Conservation (phyloP, 2,329 filamentous ascomycete genomes). For the Xylaria sp. region DNA sequence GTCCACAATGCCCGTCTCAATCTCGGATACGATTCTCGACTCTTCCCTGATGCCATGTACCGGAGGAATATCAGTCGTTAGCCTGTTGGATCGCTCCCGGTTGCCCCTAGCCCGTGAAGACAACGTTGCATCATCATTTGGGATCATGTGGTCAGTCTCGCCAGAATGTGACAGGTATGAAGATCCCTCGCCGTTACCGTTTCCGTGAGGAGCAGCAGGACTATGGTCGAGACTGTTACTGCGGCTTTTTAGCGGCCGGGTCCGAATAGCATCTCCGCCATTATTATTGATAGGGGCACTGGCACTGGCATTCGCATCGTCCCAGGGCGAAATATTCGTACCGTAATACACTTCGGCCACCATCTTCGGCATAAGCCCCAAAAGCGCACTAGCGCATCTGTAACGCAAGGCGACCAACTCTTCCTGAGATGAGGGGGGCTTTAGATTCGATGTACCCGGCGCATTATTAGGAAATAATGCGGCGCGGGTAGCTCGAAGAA, state of each 20-base stretch:
- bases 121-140: conserved; percentile 27
- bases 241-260: conserved; percentile 26
- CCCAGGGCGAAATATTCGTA: conserved; percentile 33
- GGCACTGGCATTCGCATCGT: conserved; percentile 25
- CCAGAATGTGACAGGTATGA: conserved; percentile 26
- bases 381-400: conserved; percentile 59
- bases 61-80: conserved; percentile 11
- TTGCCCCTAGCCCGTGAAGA: conserved; percentile 23
- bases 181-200: conserved; percentile 25
- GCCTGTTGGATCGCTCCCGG: conserved; percentile 21
- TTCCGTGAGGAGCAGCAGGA: conserved; percentile 18
- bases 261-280: conserved; percentile 21
- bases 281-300: conserved; percentile 22
- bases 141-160: conserved; percentile 24
- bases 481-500: conserved; percentile 66
- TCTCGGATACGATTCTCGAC: conserved; percentile 49
- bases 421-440: conserved; percentile 55
- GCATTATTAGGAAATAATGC: conserved; percentile 83
- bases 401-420: conserved; percentile 58
- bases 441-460: conserved; percentile 58
- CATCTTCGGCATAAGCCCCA: conserved; percentile 43
- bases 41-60: conserved; percentile 33
- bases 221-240: conserved; percentile 20
- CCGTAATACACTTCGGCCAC: conserved; percentile 47
- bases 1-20: conserved; percentile 62